A percentile compares a stretch with the other conserved stretches of the same genome.
These are phyloP conservation scores for Salix dunnii DNA, from an alignment of 345 rosid species.

Conservation along the genomic window DNA sequence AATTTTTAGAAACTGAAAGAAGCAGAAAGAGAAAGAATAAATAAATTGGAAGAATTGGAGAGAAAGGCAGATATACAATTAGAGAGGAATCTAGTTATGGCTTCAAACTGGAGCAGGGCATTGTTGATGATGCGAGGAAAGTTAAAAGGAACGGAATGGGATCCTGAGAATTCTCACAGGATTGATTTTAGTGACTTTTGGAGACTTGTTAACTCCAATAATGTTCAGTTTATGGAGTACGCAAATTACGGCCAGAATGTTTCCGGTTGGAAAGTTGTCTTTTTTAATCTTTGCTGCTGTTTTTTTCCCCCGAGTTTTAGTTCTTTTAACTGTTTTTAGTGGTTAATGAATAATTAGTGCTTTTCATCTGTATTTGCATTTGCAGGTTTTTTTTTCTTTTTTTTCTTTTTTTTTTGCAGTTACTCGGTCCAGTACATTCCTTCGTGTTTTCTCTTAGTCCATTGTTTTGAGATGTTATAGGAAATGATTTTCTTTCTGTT, in stretches of 20 bases:
- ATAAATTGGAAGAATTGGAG: constrained; percentile 64
- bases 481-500: no score
- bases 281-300: background rate
- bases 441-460: no score
- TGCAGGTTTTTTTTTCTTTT: no score
- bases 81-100: constrained; percentile 92
- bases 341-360: no score
- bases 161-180: constrained; percentile 68
- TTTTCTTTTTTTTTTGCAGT: no score
- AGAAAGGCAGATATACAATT: constrained; percentile 72
- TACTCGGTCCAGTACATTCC: no score
- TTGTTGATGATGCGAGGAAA: constrained; percentile 70
- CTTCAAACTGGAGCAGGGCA: constrained; percentile 79
- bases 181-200: constrained; percentile 77
- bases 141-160: constrained; percentile 88
- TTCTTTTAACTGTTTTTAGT: no score
- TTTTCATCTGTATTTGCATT: no score
- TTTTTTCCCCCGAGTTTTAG: background rate
- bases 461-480: no score
- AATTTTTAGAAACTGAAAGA: constrained; percentile 53
- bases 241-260: constrained; percentile 79
- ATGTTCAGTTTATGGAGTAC: constrained; percentile 87
- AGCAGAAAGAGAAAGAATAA: constrained; percentile 61
- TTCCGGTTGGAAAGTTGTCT: constrained; percentile 48
- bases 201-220: constrained; percentile 70